Base-by-base conservation (phyloP, 192 early-diverging fungal genomes). In the Martensiomyces pterosporus region DNA sequence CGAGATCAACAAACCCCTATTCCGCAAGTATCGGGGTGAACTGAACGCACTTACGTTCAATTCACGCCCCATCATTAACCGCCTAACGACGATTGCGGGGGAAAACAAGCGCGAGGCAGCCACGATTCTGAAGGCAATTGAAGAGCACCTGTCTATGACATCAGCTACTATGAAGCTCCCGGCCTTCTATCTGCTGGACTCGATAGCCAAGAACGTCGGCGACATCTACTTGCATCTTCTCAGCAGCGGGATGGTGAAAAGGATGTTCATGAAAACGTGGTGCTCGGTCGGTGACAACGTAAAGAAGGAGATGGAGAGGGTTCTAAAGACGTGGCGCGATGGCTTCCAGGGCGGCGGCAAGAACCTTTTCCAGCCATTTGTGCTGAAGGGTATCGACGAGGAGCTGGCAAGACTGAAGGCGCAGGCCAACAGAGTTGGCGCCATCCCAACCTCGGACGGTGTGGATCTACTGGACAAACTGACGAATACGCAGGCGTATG, bases 131-230 rank as follows among this genome's bases (percentile, higher is more conserved):
- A 78, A 82, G 58, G 84, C 82, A 13, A 90, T 97, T 27, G 67
- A 71, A 43, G 54, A 71, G 25, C 67, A 71, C 19, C 56, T 71
- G 41, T 56, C 55, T 22, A 64, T 71, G 15, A 71, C 44, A 6
- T 60, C 52, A 24, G 60, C 60, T 36, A 55, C 53, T 41, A 25
- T 50, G 17, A 94, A 94, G 68, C 78, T 98, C 9, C 93, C 93
- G 9, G 76, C 85, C 0, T 68, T 98, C 14, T 98, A 93, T 64
- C 73, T 98, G 29, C 78, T 98, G 23, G 95, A 98, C 73, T 98
- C 95, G 14, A 98, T 98, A 16, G 82, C 84, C 59, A 98, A 98
- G 67, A 94, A 94, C 65, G 87, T 93, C 33, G 91, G 93, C 17
- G 81, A 76, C 12, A 72, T 72, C 17, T 98, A 93, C 70, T 48